Base-by-base conservation (phyloP, 345 rosid species). In the Ceriops zippeliana region DNA sequence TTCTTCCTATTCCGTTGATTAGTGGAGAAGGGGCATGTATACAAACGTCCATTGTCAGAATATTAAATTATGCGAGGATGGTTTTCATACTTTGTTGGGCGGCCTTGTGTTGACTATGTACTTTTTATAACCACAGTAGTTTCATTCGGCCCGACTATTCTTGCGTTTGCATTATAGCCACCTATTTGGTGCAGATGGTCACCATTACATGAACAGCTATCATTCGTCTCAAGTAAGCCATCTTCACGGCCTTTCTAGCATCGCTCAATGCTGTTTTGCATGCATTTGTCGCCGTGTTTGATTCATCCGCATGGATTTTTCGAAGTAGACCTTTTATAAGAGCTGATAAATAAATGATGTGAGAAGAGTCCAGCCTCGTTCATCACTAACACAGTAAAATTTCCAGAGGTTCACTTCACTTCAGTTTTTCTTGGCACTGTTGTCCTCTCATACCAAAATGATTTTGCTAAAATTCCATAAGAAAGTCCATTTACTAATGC, bases 401-500 rank as follows among this genome's bases (percentile, higher is more conserved):
- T 42, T 42, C 49, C 17, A 13, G 19, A 42, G 49, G 49, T 13
- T 42, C 49, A 0, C 4, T 13, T 42, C 0, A 42, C 49, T 42
- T 0, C 0, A 42, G 5, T 42, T 2, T 9, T 54, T 54, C 30
- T 8, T 11, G 22, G 16, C 17, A 22, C 30, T 5, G 16, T 52
- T 35, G 15, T 59, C 15, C 17, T n/a, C 54, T 51, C 61, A 37
- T 52, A 28, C 15, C 26, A 52, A 24, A 61, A 26, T 35, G 10
- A 37, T 24, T 52, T 27, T 60, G 54, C 66, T 46, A 9, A 60
- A 46, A 72, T 61, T 66, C 60, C 67, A 73, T 70, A 61, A 61
- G 35, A 65, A 76, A 71, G 54, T 76, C 78, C 72, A 24, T 76
- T 73, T 49, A 69, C 59, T 68, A 54, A 74, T 85, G 78, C 75